Percentiles rank a stretch among this genome's conserved stretches.
Evolutionary conservation across 2,329 filamentous ascomycete genomes (phyloP).

Genomic region (Penicillium sp.): DNA sequence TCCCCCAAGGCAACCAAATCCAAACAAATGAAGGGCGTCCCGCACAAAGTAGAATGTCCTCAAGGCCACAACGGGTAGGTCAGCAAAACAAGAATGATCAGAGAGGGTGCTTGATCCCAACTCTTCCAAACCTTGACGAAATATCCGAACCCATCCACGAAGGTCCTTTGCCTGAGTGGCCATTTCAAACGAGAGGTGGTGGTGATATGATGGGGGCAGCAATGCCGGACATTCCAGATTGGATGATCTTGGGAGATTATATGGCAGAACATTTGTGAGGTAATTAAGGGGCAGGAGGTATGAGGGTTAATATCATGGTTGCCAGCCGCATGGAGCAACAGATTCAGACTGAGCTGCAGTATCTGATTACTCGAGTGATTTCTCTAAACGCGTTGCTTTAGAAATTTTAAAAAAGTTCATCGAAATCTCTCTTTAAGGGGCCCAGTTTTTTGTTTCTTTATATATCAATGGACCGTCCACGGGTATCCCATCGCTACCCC

Average conservation of each 20-base stretch:
- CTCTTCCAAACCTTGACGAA: background rate
- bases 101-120: background rate
- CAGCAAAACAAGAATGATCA: background rate
- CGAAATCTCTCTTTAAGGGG: too few relatives aligned
- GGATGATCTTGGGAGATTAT: slow-evolving; percentile 27
- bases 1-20: background rate
- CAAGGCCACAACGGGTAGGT: background rate
- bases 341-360: too few relatives aligned
- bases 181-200: slow-evolving; percentile 12
- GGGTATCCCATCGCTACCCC: too few relatives aligned
- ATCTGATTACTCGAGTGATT: too few relatives aligned
- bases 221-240: slow-evolving; percentile 27
- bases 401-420: too few relatives aligned
- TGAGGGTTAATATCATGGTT: background rate
- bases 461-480: too few relatives aligned
- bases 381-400: too few relatives aligned
- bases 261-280: slow-evolving; percentile 24
- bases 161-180: slow-evolving; percentile 18
- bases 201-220: slow-evolving; percentile 10
- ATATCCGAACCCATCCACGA: background rate
- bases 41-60: background rate
- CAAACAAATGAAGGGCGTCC: background rate
- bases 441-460: too few relatives aligned
- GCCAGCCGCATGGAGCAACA: too few relatives aligned
- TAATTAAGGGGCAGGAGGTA: background rate